Base-by-base conservation (phyloP, 768 basidiomycete genomes). In the Collybiopsis luxurians region DNA sequence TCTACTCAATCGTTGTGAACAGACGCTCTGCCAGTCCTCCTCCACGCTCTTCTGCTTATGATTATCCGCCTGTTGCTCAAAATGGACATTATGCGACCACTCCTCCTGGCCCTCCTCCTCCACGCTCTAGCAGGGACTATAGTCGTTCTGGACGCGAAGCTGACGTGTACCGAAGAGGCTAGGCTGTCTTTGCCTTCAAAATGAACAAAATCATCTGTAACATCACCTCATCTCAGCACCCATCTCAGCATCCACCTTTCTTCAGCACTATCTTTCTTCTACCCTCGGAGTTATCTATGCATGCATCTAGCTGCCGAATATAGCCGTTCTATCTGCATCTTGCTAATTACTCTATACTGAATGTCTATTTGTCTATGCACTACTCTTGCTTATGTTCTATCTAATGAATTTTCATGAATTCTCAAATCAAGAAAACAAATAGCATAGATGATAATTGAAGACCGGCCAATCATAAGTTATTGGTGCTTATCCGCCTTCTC, bases 11-110 rank as follows among this genome's bases (percentile, higher is more conserved):
- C 88, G 87, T 56, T 86, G 9, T n/a, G 5, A 19, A 11, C 21
- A 54, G 89, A 62, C 86, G 89, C 52, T 92, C 90, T 31, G 79
- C 83, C 63, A 91, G 89, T 63, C 87, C 86, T 55, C 79, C 80
- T 59, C 72, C 80, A 56, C 76, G 83, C 42, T 73, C 82, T 58
- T 69, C 71, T 64, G 68, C 69, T 23, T 64, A 62, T 63, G 69
- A 73, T 50, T 87, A 86, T 69, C 84, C 87, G 49, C 10, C 42
- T 15, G 48, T 31, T 15, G 9, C 47, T 43, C 55, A 39, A 48
- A 51, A n/a, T 27, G 23, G 48, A 19, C 23, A 39, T 23, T 47
- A 45, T 24, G 15, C 54, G 30, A n/a, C 40, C 24, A 55, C 54
- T 3, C 54, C 54, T 47, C 54, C 54, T 38, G 45, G 54, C 4